phyloP scores from a whole-genome alignment of 2,329 filamentous ascomycete species.

The Calonectria honghensis region DNA sequence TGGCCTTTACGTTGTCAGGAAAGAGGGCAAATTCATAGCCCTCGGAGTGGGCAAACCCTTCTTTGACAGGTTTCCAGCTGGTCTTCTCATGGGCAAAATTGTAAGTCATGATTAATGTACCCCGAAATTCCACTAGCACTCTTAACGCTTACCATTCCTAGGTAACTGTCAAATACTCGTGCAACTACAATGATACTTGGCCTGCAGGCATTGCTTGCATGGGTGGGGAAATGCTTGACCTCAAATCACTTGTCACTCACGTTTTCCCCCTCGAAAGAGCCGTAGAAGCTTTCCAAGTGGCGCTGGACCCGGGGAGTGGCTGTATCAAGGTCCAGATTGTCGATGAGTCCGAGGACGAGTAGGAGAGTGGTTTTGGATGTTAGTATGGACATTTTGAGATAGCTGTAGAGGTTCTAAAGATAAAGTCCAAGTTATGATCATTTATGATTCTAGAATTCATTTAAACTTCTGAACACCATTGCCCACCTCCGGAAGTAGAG shows the following conservation, averaged over 20 bases:
- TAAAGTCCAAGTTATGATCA: neutral
- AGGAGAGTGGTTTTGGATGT: neutral
- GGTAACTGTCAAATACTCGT: neutral
- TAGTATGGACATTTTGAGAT: neutral
- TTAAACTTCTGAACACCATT: neutral
- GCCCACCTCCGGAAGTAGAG: neutral
- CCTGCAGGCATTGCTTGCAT: neutral
- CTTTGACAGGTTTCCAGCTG: neutral
- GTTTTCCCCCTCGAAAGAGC: neutral
- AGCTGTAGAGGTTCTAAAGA: neutral
- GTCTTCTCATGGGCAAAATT: slow-evolving; percentile 6
- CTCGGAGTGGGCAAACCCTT: neutral
- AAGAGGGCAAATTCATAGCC: neutral
- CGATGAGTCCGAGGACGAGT: neutral
- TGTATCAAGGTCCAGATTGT: slow-evolving; percentile 1
- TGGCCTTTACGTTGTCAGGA: neutral
- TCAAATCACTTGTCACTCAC: neutral
- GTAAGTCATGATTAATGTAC: neutral
- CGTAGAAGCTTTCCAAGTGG: neutral
- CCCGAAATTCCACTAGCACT: neutral
- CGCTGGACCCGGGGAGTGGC: neutral
- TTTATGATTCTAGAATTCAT: neutral
- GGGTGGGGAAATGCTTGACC: neutral
- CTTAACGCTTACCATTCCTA: neutral
- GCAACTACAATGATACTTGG: neutral